A percentile compares a stretch with the other conserved stretches of the same genome.
These are phyloP conservation scores for Harringtonia lauricola DNA, from an alignment of 2,329 filamentous ascomycete species.

Conservation along the genomic window DNA sequence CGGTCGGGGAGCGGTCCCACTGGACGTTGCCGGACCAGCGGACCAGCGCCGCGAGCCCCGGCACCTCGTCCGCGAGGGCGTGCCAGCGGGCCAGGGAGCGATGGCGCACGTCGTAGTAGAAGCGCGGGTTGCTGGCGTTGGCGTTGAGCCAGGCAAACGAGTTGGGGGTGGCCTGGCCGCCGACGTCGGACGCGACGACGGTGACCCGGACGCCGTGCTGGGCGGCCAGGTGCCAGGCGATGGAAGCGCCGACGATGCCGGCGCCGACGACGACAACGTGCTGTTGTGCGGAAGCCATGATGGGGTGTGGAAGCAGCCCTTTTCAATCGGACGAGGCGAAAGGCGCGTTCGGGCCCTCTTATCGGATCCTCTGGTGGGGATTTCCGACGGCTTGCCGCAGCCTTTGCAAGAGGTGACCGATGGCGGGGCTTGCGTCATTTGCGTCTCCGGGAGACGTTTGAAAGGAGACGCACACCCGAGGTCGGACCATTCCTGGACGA, in stretches of 20 bases:
- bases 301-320: too few species aligned
- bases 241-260: slow-evolving; percentile 18
- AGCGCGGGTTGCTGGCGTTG: slow-evolving; percentile 14
- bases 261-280: slow-evolving; percentile 9
- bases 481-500: too few species aligned
- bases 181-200: slow-evolving; percentile 16
- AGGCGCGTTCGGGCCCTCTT: too few species aligned
- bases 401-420: too few species aligned
- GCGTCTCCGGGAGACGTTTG: too few species aligned
- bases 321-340: too few species aligned
- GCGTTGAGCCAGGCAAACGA: slow-evolving; percentile 23
- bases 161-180: slow-evolving; percentile 19
- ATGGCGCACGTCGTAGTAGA: slow-evolving; percentile 19
- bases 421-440: too few species aligned
- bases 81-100: slow-evolving; percentile 18
- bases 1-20: slow-evolving; percentile 12
- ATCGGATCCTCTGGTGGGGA: too few species aligned
- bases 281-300: not conserved
- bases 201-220: slow-evolving; percentile 15
- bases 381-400: too few species aligned
- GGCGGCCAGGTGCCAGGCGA: slow-evolving; percentile 19
- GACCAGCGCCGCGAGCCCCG: slow-evolving; percentile 11
- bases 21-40: slow-evolving; percentile 16
- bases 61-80: slow-evolving; percentile 13
- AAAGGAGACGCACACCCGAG: too few species aligned